These are phyloP conservation scores for Schizosaccharomyces pombe DNA, from an alignment of 805 yeast species.

Conservation along the genomic window ASM294v3 CU329670.1:1944501-1945000, in stretches of 20 bases:
- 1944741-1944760: conserved; percentile 48
- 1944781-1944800: conserved; percentile 50
- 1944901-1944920: conserved; percentile 80
- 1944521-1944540: conserved; percentile 38
- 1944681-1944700: conserved; percentile 66
- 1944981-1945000: conserved; percentile 86
- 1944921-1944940: conserved; percentile 52
- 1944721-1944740: conserved; percentile 60
- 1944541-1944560: conserved; percentile 23
- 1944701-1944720: conserved; percentile 88
- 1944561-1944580: conserved; percentile 84
- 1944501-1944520: conserved; percentile 50
- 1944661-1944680: conserved; percentile 88
- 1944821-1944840: conserved; percentile 61
- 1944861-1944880: conserved; percentile 89
- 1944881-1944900: conserved; percentile 81
- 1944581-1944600: conserved; percentile 89
- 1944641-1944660: conserved; percentile 90
- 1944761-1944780: conserved; percentile 51
- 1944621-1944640: conserved; percentile 68
- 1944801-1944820: conserved; percentile 90
- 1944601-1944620: conserved; percentile 69
- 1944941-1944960: conserved; percentile 52
- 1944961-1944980: conserved; percentile 90
- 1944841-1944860: conserved; percentile 45